Conservation (phyloP, 2,329 filamentous ascomycete genomes). For the Nemania serpens region DNA sequence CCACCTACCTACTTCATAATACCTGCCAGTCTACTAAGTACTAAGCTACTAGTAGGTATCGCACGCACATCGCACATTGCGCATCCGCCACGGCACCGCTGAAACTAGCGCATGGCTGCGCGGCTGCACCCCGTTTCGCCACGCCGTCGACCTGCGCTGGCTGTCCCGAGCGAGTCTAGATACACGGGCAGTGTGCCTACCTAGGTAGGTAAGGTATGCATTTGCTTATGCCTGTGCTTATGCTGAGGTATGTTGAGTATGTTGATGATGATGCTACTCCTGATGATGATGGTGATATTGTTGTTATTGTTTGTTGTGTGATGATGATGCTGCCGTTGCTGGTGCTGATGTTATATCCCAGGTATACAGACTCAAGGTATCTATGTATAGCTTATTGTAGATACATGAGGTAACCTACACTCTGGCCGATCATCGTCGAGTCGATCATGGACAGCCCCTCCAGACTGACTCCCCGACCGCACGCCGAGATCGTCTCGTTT, state of each 20-base stretch:
- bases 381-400: too few species aligned
- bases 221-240: background rate
- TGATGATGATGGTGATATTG: too few species aligned
- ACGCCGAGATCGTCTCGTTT: slow-evolving; percentile 21
- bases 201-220: background rate
- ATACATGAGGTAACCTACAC: too few species aligned
- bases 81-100: background rate
- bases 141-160: slow-evolving; percentile 28
- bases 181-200: background rate
- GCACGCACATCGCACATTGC: background rate
- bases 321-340: too few species aligned
- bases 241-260: background rate
- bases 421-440: background rate
- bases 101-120: slow-evolving; percentile 9
- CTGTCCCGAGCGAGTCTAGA: background rate
- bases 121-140: slow-evolving; percentile 31
- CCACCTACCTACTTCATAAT: too few species aligned
- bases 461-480: slow-evolving; percentile 7
- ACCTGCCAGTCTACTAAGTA: too few species aligned
- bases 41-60: too few species aligned
- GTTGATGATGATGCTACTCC: too few species aligned
- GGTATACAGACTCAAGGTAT: too few species aligned
- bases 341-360: too few species aligned
- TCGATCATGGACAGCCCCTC: background rate
- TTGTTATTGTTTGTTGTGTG: too few species aligned